Conservation (phyloP, 73 alveolate genomes). For the Paramecium pentaurelia region DNA sequence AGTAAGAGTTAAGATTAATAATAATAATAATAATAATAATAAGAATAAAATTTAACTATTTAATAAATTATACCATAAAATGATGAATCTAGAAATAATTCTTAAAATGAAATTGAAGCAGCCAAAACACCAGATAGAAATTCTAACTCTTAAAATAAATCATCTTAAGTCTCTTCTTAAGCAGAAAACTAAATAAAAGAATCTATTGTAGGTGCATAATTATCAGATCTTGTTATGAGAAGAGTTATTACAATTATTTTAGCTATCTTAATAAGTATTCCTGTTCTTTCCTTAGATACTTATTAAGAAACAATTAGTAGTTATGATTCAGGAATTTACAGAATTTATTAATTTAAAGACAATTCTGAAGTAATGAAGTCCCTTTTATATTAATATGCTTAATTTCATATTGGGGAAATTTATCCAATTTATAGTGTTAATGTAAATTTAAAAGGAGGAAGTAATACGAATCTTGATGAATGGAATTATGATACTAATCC, state of each 20-base stretch:
- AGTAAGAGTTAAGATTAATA: neutral
- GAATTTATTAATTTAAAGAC: neutral
- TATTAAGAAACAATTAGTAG: constrained; percentile 64
- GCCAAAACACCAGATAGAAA: neutral
- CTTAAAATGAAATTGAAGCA: neutral
- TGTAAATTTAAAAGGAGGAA: neutral
- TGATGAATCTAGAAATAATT: neutral
- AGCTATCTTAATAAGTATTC: constrained; percentile 77
- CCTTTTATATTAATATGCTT: neutral
- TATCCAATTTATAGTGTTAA: constrained; percentile 5
- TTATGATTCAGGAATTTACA: constrained; percentile 44
- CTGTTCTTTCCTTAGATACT: constrained; percentile 67
- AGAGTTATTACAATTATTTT: constrained; percentile 88
- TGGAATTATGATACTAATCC: neutral
- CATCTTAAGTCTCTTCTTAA: neutral
- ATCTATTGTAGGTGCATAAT: constrained; percentile 88
- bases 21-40: neutral
- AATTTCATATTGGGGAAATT: constrained; percentile 16
- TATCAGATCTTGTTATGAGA: constrained; percentile 87
- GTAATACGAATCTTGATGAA: neutral
- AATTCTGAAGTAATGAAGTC: neutral
- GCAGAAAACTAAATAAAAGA: constrained; percentile 64
- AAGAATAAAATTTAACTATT: neutral
- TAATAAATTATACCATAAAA: neutral
- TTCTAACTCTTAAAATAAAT: neutral